Evolutionary conservation across 148 eudicot genomes (phyloP).

Genomic region (Rhododendron vialii): DNA sequence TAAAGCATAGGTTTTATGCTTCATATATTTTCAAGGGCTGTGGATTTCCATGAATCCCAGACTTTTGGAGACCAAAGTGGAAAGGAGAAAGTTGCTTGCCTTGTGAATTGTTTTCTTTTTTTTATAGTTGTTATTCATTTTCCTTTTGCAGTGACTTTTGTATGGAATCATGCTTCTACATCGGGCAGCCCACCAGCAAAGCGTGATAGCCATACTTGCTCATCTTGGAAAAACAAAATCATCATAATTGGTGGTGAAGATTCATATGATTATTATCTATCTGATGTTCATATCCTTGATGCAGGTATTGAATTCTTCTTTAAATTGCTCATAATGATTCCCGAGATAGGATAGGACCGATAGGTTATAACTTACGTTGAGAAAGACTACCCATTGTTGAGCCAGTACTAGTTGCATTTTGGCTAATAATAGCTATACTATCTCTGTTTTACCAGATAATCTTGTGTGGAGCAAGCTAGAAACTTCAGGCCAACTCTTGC

Average conservation of each 20-base stretch:
- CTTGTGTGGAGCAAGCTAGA: conserved; percentile 77
- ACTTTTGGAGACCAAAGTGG: background rate
- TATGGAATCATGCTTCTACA: conserved; percentile 64
- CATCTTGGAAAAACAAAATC: conserved; percentile 80
- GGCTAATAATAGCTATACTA: background rate
- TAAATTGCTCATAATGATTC: background rate
- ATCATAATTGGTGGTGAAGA: conserved; percentile 95
- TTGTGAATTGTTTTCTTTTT: background rate
- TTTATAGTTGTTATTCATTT: background rate
- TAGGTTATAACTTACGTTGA: background rate
- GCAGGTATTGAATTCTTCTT: conserved; percentile 49
- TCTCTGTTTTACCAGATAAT: conserved; percentile 49
- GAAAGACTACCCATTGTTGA: background rate
- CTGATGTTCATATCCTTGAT: conserved; percentile 90
- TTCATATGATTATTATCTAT: conserved; percentile 61
- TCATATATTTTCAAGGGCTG: background rate
- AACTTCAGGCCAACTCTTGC: conserved; percentile 71
- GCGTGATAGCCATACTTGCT: conserved; percentile 90
- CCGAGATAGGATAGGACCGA: background rate
- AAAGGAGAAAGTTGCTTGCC: background rate
- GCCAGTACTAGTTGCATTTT: background rate
- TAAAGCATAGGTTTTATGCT: background rate
- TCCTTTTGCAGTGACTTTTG: conserved; percentile 55
- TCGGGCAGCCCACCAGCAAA: conserved; percentile 77
- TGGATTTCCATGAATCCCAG: background rate